Percentiles rank a stretch among this genome's conserved stretches.
Evolutionary conservation across 768 basidiomycete genomes (phyloP).

Genomic region (Crepidotus variabilis): DNA sequence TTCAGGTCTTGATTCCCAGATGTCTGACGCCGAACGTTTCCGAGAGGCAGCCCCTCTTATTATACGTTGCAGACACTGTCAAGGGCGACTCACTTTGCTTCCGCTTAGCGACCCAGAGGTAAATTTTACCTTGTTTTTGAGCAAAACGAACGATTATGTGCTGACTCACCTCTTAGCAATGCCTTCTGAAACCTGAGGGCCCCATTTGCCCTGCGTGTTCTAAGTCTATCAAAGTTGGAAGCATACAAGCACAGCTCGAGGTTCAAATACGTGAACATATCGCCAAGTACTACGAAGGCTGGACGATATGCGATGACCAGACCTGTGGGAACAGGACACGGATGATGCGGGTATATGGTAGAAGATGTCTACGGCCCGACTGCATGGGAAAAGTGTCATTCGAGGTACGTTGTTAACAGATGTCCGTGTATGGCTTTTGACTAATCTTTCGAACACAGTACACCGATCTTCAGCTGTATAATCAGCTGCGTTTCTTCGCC

Average conservation of each 20-base stretch:
- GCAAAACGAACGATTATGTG: background rate
- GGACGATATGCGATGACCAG: conserved; percentile 83
- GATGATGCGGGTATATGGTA: conserved; percentile 91
- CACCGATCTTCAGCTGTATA: conserved; percentile 79
- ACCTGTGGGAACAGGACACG: conserved; percentile 84
- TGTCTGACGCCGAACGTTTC: conserved; percentile 87
- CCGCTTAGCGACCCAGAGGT: conserved; percentile 62
- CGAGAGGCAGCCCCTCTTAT: conserved; percentile 67
- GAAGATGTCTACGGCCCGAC: conserved; percentile 65
- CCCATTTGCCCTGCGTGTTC: conserved; percentile 70
- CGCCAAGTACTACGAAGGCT: conserved; percentile 81
- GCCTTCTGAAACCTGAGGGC: conserved; percentile 62
- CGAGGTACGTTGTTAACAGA: conserved; percentile 51
- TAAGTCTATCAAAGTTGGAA: conserved; percentile 45
- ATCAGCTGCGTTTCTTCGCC: conserved; percentile 81
- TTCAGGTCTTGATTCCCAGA: conserved; percentile 80
- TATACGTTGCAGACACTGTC: conserved; percentile 76
- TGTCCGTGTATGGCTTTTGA: background rate
- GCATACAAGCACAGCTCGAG: conserved; percentile 83
- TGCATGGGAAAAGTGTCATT: conserved; percentile 72
- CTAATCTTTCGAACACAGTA: conserved; percentile 48
- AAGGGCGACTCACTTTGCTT: conserved; percentile 51
- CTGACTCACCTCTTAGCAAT: conserved; percentile 40
- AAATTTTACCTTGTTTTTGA: conserved; percentile 12
- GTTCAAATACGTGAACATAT: conserved; percentile 78